These are phyloP conservation scores for Fusarium luffae DNA, from an alignment of 2,329 filamentous ascomycete genomes.

Conservation along the genomic window DNA sequence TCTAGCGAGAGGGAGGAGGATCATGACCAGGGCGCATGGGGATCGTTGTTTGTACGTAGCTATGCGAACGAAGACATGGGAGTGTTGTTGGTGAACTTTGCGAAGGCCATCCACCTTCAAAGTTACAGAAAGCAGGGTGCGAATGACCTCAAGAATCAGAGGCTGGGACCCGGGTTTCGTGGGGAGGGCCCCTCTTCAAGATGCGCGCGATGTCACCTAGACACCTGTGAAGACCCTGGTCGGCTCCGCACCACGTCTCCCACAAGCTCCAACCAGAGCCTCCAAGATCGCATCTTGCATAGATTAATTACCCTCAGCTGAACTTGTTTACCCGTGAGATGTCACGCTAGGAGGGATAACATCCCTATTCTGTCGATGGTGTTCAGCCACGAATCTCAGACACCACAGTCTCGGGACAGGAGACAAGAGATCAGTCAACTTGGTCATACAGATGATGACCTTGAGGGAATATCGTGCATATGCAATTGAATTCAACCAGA, in stretches of 20 bases:
- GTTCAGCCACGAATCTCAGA: conserved; percentile 24
- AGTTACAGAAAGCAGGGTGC: conserved; percentile 35
- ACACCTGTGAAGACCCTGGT: conserved; percentile 42
- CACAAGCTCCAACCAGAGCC: conserved; percentile 41
- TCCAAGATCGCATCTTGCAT: conserved; percentile 39
- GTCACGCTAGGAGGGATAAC: conserved; percentile 12
- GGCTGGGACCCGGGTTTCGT: conserved; percentile 21
- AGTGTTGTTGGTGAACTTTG: conserved; percentile 27
- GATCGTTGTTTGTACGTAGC: conserved; percentile 26
- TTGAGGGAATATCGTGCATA: conserved; percentile 15
- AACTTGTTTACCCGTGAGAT: conserved; percentile 15
- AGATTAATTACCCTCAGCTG: conserved; percentile 22
- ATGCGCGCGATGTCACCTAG: conserved; percentile 40
- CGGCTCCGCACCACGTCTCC: conserved; percentile 38
- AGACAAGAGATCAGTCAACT: conserved; percentile 2
- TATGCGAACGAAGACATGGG: conserved; percentile 41
- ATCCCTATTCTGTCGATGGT: conserved; percentile 20
- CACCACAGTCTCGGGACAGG: conserved; percentile 11
- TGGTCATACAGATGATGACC: not conserved
- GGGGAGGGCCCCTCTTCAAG: conserved; percentile 36
- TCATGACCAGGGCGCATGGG: conserved; percentile 22
- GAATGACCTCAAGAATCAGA: conserved; percentile 23
- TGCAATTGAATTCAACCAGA: conserved; percentile 5
- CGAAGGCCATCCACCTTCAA: conserved; percentile 20
- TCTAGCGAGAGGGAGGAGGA: conserved; percentile 30